These are phyloP conservation scores for Xylaria sp. DNA, from an alignment of 2,329 filamentous ascomycete species.

Conservation along the genomic window DNA sequence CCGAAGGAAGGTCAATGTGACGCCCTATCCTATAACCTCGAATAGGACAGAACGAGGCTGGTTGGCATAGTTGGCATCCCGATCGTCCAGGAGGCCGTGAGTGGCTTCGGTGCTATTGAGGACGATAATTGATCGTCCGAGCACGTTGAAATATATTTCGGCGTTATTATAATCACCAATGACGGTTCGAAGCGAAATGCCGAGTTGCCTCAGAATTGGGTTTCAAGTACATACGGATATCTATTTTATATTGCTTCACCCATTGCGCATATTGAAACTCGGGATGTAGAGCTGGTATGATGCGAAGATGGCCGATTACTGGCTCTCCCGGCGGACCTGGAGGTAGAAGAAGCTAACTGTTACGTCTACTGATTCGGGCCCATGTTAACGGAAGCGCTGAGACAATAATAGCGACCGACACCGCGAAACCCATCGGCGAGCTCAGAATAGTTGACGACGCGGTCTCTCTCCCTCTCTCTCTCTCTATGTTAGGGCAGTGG, in stretches of 20 bases:
- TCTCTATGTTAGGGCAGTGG: background rate
- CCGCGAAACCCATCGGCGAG: background rate
- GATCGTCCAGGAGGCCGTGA: constrained; percentile 57
- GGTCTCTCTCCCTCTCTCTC: background rate
- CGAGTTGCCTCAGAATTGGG: background rate
- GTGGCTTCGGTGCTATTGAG: constrained; percentile 58
- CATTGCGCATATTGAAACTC: constrained; percentile 34
- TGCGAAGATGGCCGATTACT: constrained; percentile 41
- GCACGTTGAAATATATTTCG: constrained; percentile 44
- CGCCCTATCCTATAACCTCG: constrained; percentile 36
- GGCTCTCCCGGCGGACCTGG: constrained; percentile 40
- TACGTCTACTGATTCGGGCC: background rate
- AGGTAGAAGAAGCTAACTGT: constrained; percentile 23
- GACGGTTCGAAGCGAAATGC: background rate
- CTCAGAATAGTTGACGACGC: background rate
- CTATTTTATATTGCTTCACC: constrained; percentile 37
- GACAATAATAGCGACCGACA: background rate
- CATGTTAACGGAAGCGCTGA: background rate
- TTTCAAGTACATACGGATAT: constrained; percentile 36
- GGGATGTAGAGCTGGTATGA: constrained; percentile 38
- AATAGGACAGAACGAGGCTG: constrained; percentile 56
- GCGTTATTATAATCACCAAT: background rate
- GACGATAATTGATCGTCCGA: constrained; percentile 55
- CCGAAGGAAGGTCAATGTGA: constrained; percentile 36
- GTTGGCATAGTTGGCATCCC: constrained; percentile 58